Base-by-base conservation (phyloP, 2,329 filamentous ascomycete species). In the Apiospora pterosperma region DNA sequence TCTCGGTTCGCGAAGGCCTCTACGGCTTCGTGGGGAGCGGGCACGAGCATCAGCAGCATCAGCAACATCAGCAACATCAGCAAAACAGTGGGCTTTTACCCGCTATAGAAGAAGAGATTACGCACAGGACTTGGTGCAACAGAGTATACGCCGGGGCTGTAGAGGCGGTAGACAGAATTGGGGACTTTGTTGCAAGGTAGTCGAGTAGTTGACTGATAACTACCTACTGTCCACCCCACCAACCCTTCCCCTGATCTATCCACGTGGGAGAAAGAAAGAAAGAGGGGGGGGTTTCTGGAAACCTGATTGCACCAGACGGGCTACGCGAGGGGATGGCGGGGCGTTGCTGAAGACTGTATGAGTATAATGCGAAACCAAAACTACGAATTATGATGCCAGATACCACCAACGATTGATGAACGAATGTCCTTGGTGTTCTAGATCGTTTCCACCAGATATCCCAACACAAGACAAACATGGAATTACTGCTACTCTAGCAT, bases 301-400 rank as follows among this genome's bases (percentile, higher is more conserved):
- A 34, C 7, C 19, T 55, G 48, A 16, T 55, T 25, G 8, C 16
- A 55, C 25, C 3, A 31, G 16, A 55, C 48, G 25, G 7, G 5
- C 48, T 5, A 34, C 7, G 28, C 4, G 11, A 34, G 19, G 34
- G 28, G 48, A 34, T 21, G 28, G 4, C 8, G 48, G 28, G 10
- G 7, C 28, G 48, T 19, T 34, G 25, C 48, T 55, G 25, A 19
- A 19, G n/a, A n/a, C 21, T 55, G 48, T 55, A 55, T 19, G 48
- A 55, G 48, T 55, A 34, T 55, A 55, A 34, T 55, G 28, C 48
- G 48, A 55, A 55, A 55, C n/a, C 48, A 55, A 55, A 34, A n/a
- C 28, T 34, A 34, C 12, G 28, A 55, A 34, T 34, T 7, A 55
- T 55, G 48, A 55, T 34, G 16, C 25, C 14, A n/a, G 21, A 31